Conservation (phyloP, 2,329 filamentous ascomycete genomes). For the Cytospora chrysosperma region DNA sequence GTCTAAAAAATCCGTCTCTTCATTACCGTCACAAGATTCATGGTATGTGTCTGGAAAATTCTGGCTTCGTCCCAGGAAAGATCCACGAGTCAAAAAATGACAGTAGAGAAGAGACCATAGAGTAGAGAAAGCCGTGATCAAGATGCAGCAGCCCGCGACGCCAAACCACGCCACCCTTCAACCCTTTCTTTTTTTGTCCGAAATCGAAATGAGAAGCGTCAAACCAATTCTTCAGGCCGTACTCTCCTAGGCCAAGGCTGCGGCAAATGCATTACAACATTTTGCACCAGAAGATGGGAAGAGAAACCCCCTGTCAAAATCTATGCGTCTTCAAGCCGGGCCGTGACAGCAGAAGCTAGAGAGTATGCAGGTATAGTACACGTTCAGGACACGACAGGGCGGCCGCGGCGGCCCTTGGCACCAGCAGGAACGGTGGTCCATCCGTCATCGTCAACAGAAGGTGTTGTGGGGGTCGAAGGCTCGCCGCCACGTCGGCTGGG, state of each 20-base stretch:
- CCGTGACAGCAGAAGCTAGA: conserved; percentile 9
- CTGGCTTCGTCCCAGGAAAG: neutral
- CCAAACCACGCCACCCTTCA: conserved; percentile 22
- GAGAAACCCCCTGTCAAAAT: neutral
- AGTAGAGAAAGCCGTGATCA: conserved; percentile 8
- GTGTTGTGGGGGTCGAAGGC: conserved; percentile 33
- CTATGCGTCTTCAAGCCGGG: neutral
- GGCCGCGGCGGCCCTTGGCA: conserved; percentile 40
- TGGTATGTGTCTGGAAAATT: conserved; percentile 14
- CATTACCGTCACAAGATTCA: conserved; percentile 7
- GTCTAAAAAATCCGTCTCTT: conserved; percentile 16
- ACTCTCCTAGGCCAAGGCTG: conserved; percentile 6
- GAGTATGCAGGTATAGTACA: conserved; percentile 20
- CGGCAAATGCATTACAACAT: conserved; percentile 9
- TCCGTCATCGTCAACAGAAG: conserved; percentile 56
- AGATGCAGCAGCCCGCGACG: conserved; percentile 22
- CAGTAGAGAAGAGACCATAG: conserved; percentile 11
- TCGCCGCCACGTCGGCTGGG: conserved; percentile 32
- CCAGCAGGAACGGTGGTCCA: conserved; percentile 58
- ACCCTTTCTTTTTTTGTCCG: conserved; percentile 11
- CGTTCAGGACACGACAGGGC: conserved; percentile 22
- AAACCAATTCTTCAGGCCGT: conserved; percentile 7
- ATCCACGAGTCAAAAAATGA: conserved; percentile 1
- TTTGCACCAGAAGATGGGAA: conserved; percentile 11
- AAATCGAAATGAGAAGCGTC: conserved; percentile 18